Conservation (phyloP, 208 protist genomes). For the Trypanosoma scelopori region DNA sequence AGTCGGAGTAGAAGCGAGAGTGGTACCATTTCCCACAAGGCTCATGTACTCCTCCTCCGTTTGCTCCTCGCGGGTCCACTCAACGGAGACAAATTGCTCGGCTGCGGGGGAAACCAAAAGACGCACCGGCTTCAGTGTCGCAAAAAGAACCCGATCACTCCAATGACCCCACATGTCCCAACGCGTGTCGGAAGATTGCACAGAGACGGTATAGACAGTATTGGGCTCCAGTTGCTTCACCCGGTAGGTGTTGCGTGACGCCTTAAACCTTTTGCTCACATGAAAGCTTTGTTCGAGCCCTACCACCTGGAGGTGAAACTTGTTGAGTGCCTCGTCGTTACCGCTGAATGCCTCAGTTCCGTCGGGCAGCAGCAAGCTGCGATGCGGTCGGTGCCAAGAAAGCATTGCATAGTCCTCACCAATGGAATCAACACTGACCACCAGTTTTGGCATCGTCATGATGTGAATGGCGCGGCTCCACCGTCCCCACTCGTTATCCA, state of each 20-base stretch:
- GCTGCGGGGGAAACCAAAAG: slow-evolving; percentile 42
- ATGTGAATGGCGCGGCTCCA: slow-evolving; percentile 80
- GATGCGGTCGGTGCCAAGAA: slow-evolving; percentile 63
- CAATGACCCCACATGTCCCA: slow-evolving; percentile 59
- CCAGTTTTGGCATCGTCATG: slow-evolving; percentile 79
- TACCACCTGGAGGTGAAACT: slow-evolving; percentile 83
- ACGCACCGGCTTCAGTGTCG: slow-evolving; percentile 77
- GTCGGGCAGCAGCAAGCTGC: slow-evolving; percentile 56
- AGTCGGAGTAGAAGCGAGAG: not conserved
- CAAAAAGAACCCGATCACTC: slow-evolving; percentile 75
- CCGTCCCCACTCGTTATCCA: slow-evolving; percentile 82
- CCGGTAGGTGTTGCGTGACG: slow-evolving; percentile 57
- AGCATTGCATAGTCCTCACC: slow-evolving; percentile 80
- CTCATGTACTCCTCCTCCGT: slow-evolving; percentile 55
- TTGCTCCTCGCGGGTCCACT: slow-evolving; percentile 77
- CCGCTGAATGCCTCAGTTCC: slow-evolving; percentile 54
- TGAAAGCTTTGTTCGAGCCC: slow-evolving; percentile 63
- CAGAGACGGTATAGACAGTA: slow-evolving; percentile 69
- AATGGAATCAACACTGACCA: slow-evolving; percentile 60
- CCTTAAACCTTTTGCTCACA: slow-evolving; percentile 80
- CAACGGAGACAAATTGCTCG: slow-evolving; percentile 81
- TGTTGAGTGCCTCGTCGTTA: slow-evolving; percentile 42
- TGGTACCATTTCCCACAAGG: slow-evolving; percentile 26
- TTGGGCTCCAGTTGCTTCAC: slow-evolving; percentile 77
- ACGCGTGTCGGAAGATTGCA: slow-evolving; percentile 64